These are phyloP conservation scores for Hyphopichia burtonii DNA, from an alignment of 1,139 yeast genomes.

Conservation along the genomic window DNA sequence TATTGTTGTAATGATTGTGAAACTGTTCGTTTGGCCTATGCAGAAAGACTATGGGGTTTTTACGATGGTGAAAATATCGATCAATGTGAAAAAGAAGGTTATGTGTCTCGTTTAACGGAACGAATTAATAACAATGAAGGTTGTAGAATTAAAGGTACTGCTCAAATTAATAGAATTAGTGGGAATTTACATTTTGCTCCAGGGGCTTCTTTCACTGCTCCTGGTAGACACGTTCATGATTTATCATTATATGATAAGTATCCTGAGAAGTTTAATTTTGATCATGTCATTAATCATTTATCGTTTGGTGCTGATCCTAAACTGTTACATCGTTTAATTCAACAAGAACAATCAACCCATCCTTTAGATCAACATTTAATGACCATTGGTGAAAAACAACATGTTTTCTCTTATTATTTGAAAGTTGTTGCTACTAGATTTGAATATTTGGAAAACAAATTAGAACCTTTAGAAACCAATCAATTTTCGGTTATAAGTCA, in stretches of 20 bases:
- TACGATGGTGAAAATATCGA: slow-evolving; percentile 81
- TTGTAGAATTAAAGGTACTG: slow-evolving; percentile 78
- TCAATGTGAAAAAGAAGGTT: slow-evolving; percentile 90
- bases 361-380: slow-evolving; percentile 67
- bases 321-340: slow-evolving; percentile 15
- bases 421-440: slow-evolving; percentile 91
- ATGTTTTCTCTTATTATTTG: slow-evolving; percentile 72
- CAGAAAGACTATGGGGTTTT: slow-evolving; percentile 80
- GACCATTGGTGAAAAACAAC: slow-evolving; percentile 51
- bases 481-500: slow-evolving; percentile 92
- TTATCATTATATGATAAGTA: slow-evolving; percentile 63
- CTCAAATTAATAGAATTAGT: slow-evolving; percentile 78
- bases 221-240: slow-evolving; percentile 78
- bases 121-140: slow-evolving; percentile 68
- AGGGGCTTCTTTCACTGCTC: slow-evolving; percentile 62
- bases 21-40: slow-evolving; percentile 77
- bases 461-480: slow-evolving; percentile 67
- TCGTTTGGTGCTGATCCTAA: slow-evolving; percentile 74
- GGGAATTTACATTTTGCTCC: slow-evolving; percentile 97
- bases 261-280: slow-evolving; percentile 58
- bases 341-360: slow-evolving; percentile 47
- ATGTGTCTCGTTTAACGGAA: slow-evolving; percentile 57
- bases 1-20: slow-evolving; percentile 86
- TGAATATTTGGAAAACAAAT: slow-evolving; percentile 56
- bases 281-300: slow-evolving; percentile 75